Conservation (phyloP, 2,329 filamentous ascomycete species). For the Aspergillus tubingensis region DNA sequence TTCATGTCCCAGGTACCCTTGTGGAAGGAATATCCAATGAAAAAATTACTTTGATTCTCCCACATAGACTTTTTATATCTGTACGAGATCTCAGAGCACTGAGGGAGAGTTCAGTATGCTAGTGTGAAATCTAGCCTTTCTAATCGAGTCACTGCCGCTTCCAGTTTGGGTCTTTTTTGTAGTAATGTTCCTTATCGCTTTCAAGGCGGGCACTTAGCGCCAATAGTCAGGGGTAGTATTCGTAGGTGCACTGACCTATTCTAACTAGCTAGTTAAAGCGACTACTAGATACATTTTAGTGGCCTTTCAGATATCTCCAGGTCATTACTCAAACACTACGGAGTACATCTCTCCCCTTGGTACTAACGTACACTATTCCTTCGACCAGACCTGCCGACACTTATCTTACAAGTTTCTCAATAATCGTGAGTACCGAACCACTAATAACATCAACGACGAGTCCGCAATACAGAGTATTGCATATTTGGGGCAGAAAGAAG, state of each 20-base stretch:
- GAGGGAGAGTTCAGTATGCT: neutral
- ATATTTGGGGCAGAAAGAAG: neutral
- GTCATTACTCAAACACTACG: too few relatives aligned
- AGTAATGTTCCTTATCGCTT: neutral
- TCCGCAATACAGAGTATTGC: too few relatives aligned
- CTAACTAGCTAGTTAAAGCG: too few relatives aligned
- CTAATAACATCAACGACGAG: too few relatives aligned
- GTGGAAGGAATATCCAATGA: constrained; percentile 43
- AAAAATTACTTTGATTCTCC: constrained; percentile 41
- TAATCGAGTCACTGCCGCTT: neutral
- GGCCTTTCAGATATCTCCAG: neutral
- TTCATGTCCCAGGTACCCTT: constrained; percentile 46
- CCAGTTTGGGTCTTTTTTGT: neutral
- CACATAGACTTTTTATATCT: constrained; percentile 21
- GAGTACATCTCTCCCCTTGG: too few relatives aligned
- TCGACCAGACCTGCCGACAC: too few relatives aligned
- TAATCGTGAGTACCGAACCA: too few relatives aligned
- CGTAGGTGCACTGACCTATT: too few relatives aligned
- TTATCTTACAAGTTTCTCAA: too few relatives aligned
- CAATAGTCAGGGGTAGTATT: neutral
- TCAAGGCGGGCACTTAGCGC: neutral
- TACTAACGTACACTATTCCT: too few relatives aligned
- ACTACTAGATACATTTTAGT: too few relatives aligned
- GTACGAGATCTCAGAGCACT: constrained; percentile 24
- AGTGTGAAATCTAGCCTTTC: neutral